Percentiles rank a stretch among this genome's conserved stretches.
Evolutionary conservation across 495 filamentous ascomycete genomes (phyloP).

Genomic region (Penicillium malachiteum): DNA sequence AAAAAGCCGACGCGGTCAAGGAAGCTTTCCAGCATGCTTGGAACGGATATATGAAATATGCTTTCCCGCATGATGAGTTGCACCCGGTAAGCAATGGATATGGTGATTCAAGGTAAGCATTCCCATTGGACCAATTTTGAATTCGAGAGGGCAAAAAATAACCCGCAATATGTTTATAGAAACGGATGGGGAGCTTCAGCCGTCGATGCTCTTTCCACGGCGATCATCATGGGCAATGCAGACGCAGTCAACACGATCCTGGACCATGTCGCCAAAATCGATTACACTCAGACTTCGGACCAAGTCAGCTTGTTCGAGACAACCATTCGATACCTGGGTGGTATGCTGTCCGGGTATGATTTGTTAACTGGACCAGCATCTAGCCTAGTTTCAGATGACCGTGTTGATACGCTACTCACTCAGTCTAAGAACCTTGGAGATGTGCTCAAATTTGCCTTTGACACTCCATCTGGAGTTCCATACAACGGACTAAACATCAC

Average conservation of each 20-base stretch:
- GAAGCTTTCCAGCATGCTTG: conserved; percentile 75
- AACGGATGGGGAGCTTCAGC: conserved; percentile 88
- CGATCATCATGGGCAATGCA: conserved; percentile 70
- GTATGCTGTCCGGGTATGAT: conserved; percentile 80
- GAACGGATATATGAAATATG: conserved; percentile 78
- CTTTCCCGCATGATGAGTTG: conserved; percentile 77
- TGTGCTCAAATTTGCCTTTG: conserved; percentile 72
- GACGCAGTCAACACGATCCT: conserved; percentile 69
- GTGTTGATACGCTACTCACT: conserved; percentile 56
- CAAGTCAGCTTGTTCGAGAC: conserved; percentile 82
- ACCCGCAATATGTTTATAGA: conserved; percentile 39
- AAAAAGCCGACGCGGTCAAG: conserved; percentile 65
- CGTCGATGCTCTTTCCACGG: conserved; percentile 80
- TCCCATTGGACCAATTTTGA: neutral
- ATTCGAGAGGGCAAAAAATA: neutral
- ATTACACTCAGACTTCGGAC: conserved; percentile 61
- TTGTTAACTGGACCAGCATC: conserved; percentile 69
- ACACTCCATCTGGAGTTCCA: conserved; percentile 74
- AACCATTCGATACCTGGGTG: conserved; percentile 83
- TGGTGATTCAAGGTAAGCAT: conserved; percentile 65
- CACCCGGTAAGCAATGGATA: conserved; percentile 63
- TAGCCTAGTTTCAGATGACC: conserved; percentile 45
- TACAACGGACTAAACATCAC: conserved; percentile 68
- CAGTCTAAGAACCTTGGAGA: conserved; percentile 72
- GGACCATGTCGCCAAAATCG: conserved; percentile 62